phyloP scores from a whole-genome alignment of 192 early-diverging fungal species.

The Mortierella alpina region DNA sequence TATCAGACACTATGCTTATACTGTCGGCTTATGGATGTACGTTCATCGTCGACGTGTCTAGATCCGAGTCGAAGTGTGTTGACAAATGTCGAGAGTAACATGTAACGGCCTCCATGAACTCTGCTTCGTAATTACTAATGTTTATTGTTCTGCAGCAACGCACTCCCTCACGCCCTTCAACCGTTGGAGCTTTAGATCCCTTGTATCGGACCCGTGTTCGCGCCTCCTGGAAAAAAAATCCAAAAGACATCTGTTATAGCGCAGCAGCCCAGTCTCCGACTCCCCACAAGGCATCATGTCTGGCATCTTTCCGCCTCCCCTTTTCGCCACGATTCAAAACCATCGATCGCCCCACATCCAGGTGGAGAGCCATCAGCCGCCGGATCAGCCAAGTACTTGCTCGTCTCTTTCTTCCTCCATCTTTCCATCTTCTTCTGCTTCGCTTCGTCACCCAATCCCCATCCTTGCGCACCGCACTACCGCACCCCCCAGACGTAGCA shows the following conservation, averaged over 20 bases:
- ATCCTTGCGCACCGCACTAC: neutral
- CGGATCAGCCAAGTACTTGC: neutral
- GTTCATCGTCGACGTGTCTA: too few species aligned
- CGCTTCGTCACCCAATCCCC: neutral
- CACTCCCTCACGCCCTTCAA: neutral
- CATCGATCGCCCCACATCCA: neutral
- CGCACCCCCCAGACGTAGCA: neutral
- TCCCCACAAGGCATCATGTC: neutral
- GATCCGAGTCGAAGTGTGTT: too few species aligned
- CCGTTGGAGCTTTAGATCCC: neutral
- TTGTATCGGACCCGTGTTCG: too few species aligned
- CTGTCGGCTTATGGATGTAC: too few species aligned
- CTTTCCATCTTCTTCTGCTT: neutral
- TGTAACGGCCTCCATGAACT: too few species aligned
- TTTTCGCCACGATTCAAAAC: conserved; percentile 5
- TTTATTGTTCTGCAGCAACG: neutral
- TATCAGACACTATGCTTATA: too few species aligned
- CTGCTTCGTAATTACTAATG: too few species aligned
- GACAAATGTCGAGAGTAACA: too few species aligned
- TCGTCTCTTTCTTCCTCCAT: neutral
- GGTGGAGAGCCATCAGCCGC: neutral
- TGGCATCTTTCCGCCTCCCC: conserved; percentile 29
- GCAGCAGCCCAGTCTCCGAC: neutral
- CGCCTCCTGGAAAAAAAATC: too few species aligned
- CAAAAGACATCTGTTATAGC: neutral